Evolutionary conservation across 352 stramenopile genomes (phyloP).

Genomic region (Globisporangium nagaii): DNA sequence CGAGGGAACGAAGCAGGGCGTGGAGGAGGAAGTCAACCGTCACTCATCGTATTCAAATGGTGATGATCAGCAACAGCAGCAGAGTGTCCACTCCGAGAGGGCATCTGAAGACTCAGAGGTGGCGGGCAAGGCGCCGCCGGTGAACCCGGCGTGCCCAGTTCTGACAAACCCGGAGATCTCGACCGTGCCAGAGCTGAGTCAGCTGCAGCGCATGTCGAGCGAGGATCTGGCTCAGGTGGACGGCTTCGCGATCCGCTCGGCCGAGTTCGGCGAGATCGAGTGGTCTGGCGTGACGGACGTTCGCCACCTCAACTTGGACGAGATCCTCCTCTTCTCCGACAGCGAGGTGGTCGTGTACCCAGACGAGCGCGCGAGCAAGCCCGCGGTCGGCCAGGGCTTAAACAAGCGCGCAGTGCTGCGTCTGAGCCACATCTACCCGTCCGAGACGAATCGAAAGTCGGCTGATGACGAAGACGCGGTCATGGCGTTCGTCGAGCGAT

Average conservation of each 20-base stretch:
- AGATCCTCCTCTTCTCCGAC: constrained; percentile 29
- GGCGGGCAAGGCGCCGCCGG: neutral
- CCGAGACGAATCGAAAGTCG: neutral
- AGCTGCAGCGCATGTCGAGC: constrained; percentile 32
- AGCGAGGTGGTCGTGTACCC: constrained; percentile 43
- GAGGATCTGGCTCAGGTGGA: constrained; percentile 31
- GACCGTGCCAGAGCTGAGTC: constrained; percentile 23
- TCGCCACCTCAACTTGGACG: constrained; percentile 37
- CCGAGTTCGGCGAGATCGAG: constrained; percentile 27
- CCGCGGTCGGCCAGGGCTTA: constrained; percentile 23
- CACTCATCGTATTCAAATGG: neutral
- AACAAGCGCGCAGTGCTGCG: constrained; percentile 48
- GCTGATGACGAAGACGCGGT: constrained; percentile 7
- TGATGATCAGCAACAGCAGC: neutral
- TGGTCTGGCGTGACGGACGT: constrained; percentile 39
- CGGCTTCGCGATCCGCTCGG: constrained; percentile 33
- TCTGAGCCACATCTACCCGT: constrained; percentile 24
- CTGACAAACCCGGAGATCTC: constrained; percentile 35
- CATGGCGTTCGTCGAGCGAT: constrained; percentile 27
- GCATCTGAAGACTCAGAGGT: neutral
- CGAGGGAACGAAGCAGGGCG: neutral
- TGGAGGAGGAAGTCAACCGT: neutral
- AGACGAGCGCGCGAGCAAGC: constrained; percentile 30
- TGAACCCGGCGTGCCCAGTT: constrained; percentile 14
- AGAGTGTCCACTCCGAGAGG: neutral